A percentile compares a stretch with the other conserved stretches of the same genome.
These are phyloP conservation scores for Plantago major DNA, from an alignment of 257 asterid species.

Conservation along the genomic window DNA sequence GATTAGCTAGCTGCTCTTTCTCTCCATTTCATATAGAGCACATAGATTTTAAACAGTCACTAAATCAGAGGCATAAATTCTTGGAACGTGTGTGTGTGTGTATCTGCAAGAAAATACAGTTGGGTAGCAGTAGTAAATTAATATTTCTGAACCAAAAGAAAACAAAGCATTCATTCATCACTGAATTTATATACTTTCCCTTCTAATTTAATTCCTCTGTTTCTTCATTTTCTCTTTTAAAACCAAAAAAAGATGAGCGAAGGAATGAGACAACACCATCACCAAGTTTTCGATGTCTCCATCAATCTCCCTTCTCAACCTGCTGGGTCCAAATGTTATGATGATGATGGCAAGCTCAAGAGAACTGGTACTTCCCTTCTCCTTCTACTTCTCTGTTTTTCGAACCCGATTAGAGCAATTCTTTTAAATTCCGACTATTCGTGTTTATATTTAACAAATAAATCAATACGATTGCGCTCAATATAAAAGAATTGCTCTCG, in stretches of 20 bases:
- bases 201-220: not conserved
- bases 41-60: not conserved
- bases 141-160: conserved; percentile 1
- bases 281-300: conserved; percentile 45
- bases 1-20: not conserved
- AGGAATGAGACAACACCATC: conserved; percentile 20
- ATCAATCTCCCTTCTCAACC: conserved; percentile 28
- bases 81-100: conserved; percentile 33
- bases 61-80: not conserved
- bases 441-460: too few relatives aligned
- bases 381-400: not conserved
- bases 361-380: conserved; percentile 29
- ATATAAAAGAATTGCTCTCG: too few relatives aligned
- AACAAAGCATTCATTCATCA: conserved; percentile 16
- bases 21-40: not conserved
- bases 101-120: conserved; percentile 17
- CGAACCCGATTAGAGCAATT: too few relatives aligned
- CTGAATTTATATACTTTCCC: not conserved
- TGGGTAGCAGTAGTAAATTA: conserved; percentile 14
- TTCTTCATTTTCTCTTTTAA: conserved; percentile 11
- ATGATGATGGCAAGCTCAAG: conserved; percentile 49
- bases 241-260: conserved; percentile 44
- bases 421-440: too few relatives aligned
- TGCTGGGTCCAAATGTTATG: conserved; percentile 36
- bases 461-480: too few relatives aligned